Percentiles rank a stretch among this genome's conserved stretches.
Conservation (phyloP, 2,329 filamentous ascomycete genomes). For the Chrysosporium keratinophilum region DNA sequence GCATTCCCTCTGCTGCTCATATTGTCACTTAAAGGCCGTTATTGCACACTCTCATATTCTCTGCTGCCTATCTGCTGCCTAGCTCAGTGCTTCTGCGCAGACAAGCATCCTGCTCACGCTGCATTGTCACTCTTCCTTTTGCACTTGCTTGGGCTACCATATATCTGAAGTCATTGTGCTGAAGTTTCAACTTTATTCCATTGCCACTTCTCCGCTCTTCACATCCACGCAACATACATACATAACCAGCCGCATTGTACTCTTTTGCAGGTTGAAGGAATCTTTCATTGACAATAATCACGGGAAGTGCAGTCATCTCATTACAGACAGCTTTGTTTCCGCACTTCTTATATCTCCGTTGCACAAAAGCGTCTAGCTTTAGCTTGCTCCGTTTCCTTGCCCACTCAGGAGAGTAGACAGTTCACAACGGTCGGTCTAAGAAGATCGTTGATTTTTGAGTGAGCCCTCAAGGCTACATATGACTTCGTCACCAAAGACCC, state of each 20-base stretch:
- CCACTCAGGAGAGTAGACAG: no score
- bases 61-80: slow-evolving; percentile 1
- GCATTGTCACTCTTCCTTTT: not conserved
- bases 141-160: no score
- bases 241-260: not conserved
- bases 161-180: not conserved
- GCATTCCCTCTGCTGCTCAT: not conserved
- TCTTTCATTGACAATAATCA: not conserved
- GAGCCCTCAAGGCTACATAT: no score
- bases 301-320: not conserved
- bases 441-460: no score
- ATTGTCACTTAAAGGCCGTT: not conserved
- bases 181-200: not conserved
- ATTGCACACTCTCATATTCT: not conserved
- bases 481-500: not conserved
- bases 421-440: not conserved
- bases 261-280: not conserved
- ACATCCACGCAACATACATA: not conserved
- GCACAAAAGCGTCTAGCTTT: no score
- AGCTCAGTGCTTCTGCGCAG: not conserved
- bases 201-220: not conserved
- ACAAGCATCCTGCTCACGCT: no score
- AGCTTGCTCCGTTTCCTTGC: no score
- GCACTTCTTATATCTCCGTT: not conserved
- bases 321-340: not conserved